Percentiles rank a stretch among this genome's conserved stretches.
Evolutionary conservation across 352 stramenopile genomes (phyloP).

Genomic region (Pythium monospermum): DNA sequence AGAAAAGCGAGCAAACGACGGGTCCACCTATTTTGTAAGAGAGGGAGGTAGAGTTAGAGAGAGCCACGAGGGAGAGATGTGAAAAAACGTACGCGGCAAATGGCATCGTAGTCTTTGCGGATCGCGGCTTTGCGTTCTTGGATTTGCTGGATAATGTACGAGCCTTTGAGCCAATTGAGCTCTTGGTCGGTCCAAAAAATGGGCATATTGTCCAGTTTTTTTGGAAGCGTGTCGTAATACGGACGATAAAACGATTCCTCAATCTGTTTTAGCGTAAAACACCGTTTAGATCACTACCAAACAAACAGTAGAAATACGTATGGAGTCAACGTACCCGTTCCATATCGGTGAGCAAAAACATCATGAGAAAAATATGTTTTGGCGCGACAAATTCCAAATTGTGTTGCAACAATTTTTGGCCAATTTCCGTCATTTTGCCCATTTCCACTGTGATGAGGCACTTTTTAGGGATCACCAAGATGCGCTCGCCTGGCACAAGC

Average conservation of each 20-base stretch:
- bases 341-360: conserved; percentile 97
- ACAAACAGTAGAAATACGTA: too few species aligned
- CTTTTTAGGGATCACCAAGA: conserved; percentile 90
- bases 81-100: conserved; percentile 67
- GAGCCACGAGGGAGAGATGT: too few species aligned
- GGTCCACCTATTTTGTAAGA: conserved; percentile 49
- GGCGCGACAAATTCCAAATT: conserved; percentile 96
- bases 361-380: conserved; percentile 99
- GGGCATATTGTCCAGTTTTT: conserved; percentile 96
- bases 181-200: conserved; percentile 98
- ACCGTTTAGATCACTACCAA: too few species aligned
- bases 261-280: conserved; percentile 24
- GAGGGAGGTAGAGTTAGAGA: not conserved
- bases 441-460: conserved; percentile 99
- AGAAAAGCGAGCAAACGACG: conserved; percentile 90
- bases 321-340: conserved; percentile 77
- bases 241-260: conserved; percentile 85
- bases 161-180: conserved; percentile 88
- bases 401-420: conserved; percentile 88
- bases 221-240: conserved; percentile 98
- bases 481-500: conserved; percentile 80
- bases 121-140: conserved; percentile 95
- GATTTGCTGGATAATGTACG: conserved; percentile 93
- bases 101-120: conserved; percentile 95
- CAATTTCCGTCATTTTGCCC: conserved; percentile 96